Evolutionary conservation across 306 rosid genomes (phyloP).

Genomic region (Dalbergia oliveri): DNA sequence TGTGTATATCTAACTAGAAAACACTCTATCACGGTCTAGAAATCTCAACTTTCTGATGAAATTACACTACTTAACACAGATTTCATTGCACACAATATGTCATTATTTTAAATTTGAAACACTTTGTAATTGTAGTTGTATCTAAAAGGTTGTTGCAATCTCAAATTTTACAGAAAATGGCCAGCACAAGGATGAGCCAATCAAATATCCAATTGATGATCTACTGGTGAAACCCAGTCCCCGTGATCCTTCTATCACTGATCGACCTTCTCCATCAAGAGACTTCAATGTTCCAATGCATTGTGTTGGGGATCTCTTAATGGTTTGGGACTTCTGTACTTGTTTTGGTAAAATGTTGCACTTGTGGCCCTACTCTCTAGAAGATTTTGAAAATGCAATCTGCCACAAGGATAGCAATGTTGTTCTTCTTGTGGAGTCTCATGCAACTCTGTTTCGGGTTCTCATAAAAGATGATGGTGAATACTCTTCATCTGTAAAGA

Average conservation of each 20-base stretch:
- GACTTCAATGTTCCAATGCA: slow-evolving; percentile 80
- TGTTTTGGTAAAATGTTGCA: slow-evolving; percentile 74
- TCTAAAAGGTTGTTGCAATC: slow-evolving; percentile 28
- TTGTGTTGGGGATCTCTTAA: slow-evolving; percentile 83
- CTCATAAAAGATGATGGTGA: slow-evolving; percentile 69
- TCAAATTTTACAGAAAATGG: slow-evolving; percentile 60
- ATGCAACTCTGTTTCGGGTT: slow-evolving; percentile 81
- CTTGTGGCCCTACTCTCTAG: slow-evolving; percentile 83
- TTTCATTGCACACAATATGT: slow-evolving; percentile 22
- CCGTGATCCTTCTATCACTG: slow-evolving; percentile 78
- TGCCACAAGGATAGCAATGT: slow-evolving; percentile 80
- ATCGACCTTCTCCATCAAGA: slow-evolving; percentile 76
- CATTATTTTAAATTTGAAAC: background rate
- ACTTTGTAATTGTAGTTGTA: slow-evolving; percentile 35
- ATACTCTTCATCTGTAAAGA: slow-evolving; percentile 59
- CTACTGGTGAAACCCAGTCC: slow-evolving; percentile 79
- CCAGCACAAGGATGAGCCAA: slow-evolving; percentile 56
- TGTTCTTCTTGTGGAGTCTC: slow-evolving; percentile 89
- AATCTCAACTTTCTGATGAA: slow-evolving; percentile 2
- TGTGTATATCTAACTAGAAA: slow-evolving; percentile 24
- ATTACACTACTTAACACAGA: background rate
- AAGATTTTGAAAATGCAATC: slow-evolving; percentile 88
- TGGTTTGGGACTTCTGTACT: slow-evolving; percentile 93
- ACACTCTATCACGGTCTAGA: slow-evolving; percentile 20
- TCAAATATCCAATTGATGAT: slow-evolving; percentile 95